Evolutionary conservation across 2,329 filamentous ascomycete genomes (phyloP), one percentile per base, ranked within the genome.

Genomic region (Periconia digitata): DNA sequence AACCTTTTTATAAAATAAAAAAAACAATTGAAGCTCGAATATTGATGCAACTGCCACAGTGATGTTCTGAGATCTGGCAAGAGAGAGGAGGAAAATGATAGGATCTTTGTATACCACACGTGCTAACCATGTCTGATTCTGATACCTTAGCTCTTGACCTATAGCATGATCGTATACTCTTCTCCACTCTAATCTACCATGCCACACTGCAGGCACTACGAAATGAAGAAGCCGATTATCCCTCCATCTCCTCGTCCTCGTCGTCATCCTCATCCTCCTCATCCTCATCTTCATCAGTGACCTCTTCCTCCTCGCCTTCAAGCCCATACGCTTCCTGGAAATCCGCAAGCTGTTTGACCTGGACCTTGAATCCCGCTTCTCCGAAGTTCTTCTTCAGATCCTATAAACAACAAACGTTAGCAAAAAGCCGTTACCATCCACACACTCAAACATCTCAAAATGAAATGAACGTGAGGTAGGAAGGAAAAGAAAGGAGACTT

Each of bases 281-380:
- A 0, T 85, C 85, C 0, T 80, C 80, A 0, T 82, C 81, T 0
- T 80, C 78, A 0, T 79, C 77, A 0, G 82, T 82, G 2, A 83
- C 84, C 3, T 83, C 82, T 0, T 79, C 84, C 3, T 80, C 81
- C 2, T 76, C 78, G 2, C 79, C 79, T 67, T 87, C 81, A 40
- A 96, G 74, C 0, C 92, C 92, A 67, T 97, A 97, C 63, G 91
- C 89, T 55, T 96, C 90, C 69, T 95, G 85, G 71, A 95, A 97
- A 61, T 88, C 81, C 36, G 85, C 84, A 42, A 97, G 78, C 22
- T 86, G 79, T 64, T 86, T 85, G 34, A 89, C 80, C 64, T 89
- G 81, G 0, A 87, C 86, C 68, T 85, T 86, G 76, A 95, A 99
- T 0, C 91, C 91, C 47, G 84, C 85, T 1, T 76, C 77, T 57